Percentiles rank a stretch among this genome's conserved stretches.
Conservation (phyloP, 2,329 filamentous ascomycete species). For the Eutypella sp. region DNA sequence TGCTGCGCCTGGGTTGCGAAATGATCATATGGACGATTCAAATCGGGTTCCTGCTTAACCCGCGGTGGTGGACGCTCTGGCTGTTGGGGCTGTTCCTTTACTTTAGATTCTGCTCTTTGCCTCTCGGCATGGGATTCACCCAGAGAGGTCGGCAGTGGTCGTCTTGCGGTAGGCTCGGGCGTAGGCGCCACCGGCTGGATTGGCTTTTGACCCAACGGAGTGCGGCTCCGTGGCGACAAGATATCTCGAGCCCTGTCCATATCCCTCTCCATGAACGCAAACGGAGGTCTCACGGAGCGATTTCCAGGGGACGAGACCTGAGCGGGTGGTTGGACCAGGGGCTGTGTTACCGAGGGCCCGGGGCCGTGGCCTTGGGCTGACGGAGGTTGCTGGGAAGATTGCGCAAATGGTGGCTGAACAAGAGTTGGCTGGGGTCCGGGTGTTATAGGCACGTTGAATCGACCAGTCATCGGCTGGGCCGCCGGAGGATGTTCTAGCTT, state of each 20-base stretch:
- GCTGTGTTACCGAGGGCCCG: conserved; percentile 27
- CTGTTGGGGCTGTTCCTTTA: conserved; percentile 27
- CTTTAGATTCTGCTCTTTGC: conserved; percentile 26
- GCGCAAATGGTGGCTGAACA: conserved; percentile 23
- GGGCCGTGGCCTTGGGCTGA: conserved; percentile 19
- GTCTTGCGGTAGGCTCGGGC: conserved; percentile 23
- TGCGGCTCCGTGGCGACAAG: conserved; percentile 26
- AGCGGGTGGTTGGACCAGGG: conserved; percentile 31
- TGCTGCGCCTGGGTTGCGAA: conserved; percentile 35
- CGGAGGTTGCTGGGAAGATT: conserved; percentile 22
- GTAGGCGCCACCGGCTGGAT: conserved; percentile 20
- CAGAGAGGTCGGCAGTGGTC: conserved; percentile 24
- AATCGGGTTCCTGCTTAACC: conserved; percentile 49
- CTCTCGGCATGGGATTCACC: conserved; percentile 26
- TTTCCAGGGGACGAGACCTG: conserved; percentile 43
- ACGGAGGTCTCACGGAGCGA: conserved; percentile 41
- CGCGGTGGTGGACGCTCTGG: conserved; percentile 27
- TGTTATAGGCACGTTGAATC: conserved; percentile 42
- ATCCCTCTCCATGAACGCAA: conserved; percentile 43
- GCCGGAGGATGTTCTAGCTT: conserved; percentile 40
- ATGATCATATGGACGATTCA: conserved; percentile 40
- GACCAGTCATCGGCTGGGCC: conserved; percentile 34
- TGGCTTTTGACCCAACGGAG: conserved; percentile 24
- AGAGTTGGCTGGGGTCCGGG: conserved; percentile 32
- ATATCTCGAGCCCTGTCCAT: conserved; percentile 25